Base-by-base conservation (phyloP, 2,329 filamentous ascomycete species). In the Microdochium trichocladiopsis region DNA sequence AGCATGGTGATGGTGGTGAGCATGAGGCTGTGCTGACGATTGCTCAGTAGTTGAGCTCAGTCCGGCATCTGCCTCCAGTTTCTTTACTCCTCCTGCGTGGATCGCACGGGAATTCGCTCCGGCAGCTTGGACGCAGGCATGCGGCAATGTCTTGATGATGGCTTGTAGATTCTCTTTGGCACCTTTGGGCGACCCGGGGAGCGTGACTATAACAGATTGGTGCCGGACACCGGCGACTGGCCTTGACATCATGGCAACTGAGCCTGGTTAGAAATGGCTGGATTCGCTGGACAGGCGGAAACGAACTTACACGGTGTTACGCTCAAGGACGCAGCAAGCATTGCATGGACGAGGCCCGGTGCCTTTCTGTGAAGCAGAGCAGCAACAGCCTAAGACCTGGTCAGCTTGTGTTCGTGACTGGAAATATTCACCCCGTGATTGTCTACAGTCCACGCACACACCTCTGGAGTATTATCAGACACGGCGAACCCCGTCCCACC, bases 191-290 rank as follows among this genome's bases (percentile, higher is more conserved):
- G 93, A 97, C 1, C 94, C 94, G 0, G 94, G 94, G 3, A 99
- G 74, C 0, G 94, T 99, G 56, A 96, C 72, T 23, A 99, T 87
- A 50, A 99, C 70, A 1, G 90, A 86, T 55, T 83, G 84, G 56
- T 93, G 86, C 28, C 94, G 79, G 2, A 95, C 84, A 2, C 94
- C 94, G 22, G 94, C 94, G 12, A 95, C 88, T 4, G 94, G 94
- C 47, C 94, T 83, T 50, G 94, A 89, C 94, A 99, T 99, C 74
- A 96, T 86, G 47, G 94, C 94, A 71, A 99, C 91, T 95, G 53
- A 23, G 50, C 23, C 59, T 49, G 47, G 36, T 36, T 58, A 48
- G 61, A 50, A 55, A 24, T 2, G 36, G 25, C 41, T 11, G 6
- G 10, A 22, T 23, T 22, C 22, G 52, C 25, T n/a, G 16, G 18